phyloP scores from a whole-genome alignment of 2,329 filamentous ascomycete genomes.

The Pestalotiopsis sp. region DNA sequence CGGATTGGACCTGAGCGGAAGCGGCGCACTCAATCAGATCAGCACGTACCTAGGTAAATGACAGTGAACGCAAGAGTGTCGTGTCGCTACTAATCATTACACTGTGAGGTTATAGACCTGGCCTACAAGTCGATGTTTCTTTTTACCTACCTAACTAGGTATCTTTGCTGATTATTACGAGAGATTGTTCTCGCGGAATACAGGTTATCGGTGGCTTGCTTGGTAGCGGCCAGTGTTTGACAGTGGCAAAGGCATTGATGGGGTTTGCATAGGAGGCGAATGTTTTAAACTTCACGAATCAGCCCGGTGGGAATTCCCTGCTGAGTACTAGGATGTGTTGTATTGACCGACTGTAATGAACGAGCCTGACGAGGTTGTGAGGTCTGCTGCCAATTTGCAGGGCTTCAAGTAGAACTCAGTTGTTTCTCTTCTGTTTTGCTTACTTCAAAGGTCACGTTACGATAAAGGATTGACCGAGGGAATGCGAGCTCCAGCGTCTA shows the following conservation, averaged over 20 bases:
- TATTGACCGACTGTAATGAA: not conserved
- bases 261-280: constrained; percentile 1
- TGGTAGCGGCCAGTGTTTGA: not conserved
- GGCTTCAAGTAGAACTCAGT: not conserved
- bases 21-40: too few species aligned
- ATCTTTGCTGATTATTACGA: too few species aligned
- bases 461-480: not conserved
- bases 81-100: not conserved
- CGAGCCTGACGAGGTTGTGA: too few species aligned
- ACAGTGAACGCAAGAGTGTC: too few species aligned
- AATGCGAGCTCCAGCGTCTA: not conserved
- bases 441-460: not conserved
- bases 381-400: too few species aligned
- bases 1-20: not conserved
- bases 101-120: not conserved
- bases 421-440: not conserved
- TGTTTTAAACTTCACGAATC: not conserved
- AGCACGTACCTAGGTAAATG: too few species aligned
- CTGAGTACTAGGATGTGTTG: not conserved
- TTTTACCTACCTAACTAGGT: too few species aligned
- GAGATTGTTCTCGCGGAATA: too few species aligned
- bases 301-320: not conserved
- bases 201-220: not conserved
- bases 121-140: too few species aligned
- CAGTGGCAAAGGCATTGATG: not conserved